These are phyloP conservation scores for Crinitomyces ghanaensis DNA, from an alignment of 805 yeast genomes.

Conservation along the genomic window DNA sequence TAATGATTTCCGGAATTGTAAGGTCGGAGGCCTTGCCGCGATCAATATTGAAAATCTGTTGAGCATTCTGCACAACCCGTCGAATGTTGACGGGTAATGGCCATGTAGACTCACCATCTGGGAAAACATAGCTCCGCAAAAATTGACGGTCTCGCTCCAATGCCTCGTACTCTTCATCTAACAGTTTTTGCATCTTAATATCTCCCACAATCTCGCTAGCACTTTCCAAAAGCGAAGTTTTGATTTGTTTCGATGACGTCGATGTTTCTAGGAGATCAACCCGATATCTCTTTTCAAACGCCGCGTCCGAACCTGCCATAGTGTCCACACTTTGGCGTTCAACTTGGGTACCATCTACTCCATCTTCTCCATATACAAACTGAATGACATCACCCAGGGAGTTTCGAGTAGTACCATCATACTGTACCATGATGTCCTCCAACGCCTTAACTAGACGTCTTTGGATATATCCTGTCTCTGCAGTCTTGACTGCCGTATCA, in stretches of 20 bases:
- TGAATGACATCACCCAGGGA: slow-evolving; percentile 94
- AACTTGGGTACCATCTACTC: slow-evolving; percentile 95
- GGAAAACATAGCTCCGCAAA: slow-evolving; percentile 70
- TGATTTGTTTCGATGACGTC: slow-evolving; percentile 43
- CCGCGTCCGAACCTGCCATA: slow-evolving; percentile 80
- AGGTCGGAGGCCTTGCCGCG: slow-evolving; percentile 83
- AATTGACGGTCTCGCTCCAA: slow-evolving; percentile 64
- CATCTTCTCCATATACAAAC: slow-evolving; percentile 97
- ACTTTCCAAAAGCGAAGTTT: slow-evolving; percentile 69
- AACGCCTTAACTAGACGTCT: slow-evolving; percentile 95
- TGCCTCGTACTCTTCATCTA: slow-evolving; percentile 80
- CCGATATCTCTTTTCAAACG: slow-evolving; percentile 74
- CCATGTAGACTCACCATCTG: slow-evolving; percentile 93
- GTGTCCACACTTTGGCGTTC: slow-evolving; percentile 94
- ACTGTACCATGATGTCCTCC: slow-evolving; percentile 96
- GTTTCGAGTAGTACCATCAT: slow-evolving; percentile 96
- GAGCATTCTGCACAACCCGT: slow-evolving; percentile 94
- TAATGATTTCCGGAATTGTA: slow-evolving; percentile 69
- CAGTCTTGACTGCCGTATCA: slow-evolving; percentile 98
- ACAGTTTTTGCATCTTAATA: slow-evolving; percentile 60
- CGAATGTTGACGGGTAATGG: slow-evolving; percentile 95
- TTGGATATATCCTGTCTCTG: slow-evolving; percentile 97
- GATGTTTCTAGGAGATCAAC: slow-evolving; percentile 69
- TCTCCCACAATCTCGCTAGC: slow-evolving; percentile 90
- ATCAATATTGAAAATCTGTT: slow-evolving; percentile 91